Conservation (phyloP, 768 basidiomycete species). For the Coprinopsis cinerea region DNA sequence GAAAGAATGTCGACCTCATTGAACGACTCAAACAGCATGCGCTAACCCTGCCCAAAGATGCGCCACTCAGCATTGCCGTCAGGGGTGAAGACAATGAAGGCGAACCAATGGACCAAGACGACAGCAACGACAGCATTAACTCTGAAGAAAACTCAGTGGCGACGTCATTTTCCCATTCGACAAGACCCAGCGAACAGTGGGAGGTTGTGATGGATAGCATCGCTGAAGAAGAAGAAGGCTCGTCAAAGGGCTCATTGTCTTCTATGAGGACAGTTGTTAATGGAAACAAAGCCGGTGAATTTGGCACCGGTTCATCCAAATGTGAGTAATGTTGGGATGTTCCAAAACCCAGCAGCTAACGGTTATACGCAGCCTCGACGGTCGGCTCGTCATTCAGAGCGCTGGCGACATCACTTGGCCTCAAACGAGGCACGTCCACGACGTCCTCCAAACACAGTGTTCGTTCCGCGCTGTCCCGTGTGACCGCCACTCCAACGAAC, state of each 20-base stretch:
- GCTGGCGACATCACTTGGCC: conserved; percentile 68
- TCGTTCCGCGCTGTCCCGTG: conserved; percentile 15
- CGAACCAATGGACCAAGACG: conserved; percentile 18
- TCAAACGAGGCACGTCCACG: conserved; percentile 42
- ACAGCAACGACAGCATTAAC: conserved; percentile 21
- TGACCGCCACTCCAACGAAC: conserved; percentile 11
- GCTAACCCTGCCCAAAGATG: conserved; percentile 50
- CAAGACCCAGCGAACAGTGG: conserved; percentile 69
- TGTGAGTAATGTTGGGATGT: too few relatives aligned
- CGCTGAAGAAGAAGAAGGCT: conserved; percentile 54
- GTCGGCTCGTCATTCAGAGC: conserved; percentile 71
- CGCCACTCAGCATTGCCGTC: conserved; percentile 49
- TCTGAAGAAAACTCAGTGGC: conserved; percentile 16
- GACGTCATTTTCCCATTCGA: too few relatives aligned
- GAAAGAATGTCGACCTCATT: conserved; percentile 75
- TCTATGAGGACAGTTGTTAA: conserved; percentile 35
- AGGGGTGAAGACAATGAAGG: conserved; percentile 36
- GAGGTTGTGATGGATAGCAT: conserved; percentile 84
- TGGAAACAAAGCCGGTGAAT: conserved; percentile 48
- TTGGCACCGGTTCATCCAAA: conserved; percentile 63
- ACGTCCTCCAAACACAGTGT: conserved; percentile 13
- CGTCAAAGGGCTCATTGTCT: conserved; percentile 42
- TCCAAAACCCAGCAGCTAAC: conserved; percentile 6
- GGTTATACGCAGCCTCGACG: conserved; percentile 37
- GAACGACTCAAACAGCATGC: conserved; percentile 65